A percentile compares a stretch with the other conserved stretches of the same genome.
Conservation (phyloP, 768 basidiomycete species). For the Kwoniella pini region DNA sequence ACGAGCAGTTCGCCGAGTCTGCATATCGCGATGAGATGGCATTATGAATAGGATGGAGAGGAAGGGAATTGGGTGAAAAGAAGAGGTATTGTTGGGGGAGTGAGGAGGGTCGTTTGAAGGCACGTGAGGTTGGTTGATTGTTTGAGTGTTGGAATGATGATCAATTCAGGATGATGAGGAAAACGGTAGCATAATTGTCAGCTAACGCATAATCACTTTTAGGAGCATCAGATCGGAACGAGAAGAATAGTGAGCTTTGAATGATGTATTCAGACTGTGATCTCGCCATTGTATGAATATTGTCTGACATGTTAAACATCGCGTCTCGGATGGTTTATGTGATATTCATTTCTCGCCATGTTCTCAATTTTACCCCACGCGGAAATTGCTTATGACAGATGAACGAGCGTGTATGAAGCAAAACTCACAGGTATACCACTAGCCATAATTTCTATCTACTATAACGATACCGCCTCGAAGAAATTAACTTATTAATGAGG, state of each 20-base stretch:
- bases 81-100: too few relatives aligned
- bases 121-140: too few relatives aligned
- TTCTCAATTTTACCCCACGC: constrained; percentile 14
- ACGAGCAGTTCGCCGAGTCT: constrained; percentile 41
- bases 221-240: too few relatives aligned
- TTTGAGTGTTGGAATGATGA: too few relatives aligned
- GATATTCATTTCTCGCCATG: constrained; percentile 11
- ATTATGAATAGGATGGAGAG: background rate
- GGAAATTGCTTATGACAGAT: background rate
- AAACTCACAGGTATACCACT: constrained; percentile 41
- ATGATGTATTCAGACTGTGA: constrained; percentile 11
- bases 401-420: background rate
- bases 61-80: background rate
- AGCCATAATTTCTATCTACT: constrained; percentile 24
- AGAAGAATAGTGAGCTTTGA: background rate
- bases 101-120: too few relatives aligned
- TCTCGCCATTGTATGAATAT: constrained; percentile 10
- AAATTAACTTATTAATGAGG: background rate
- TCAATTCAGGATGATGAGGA: constrained; percentile 1
- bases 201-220: too few relatives aligned
- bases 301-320: constrained; percentile 22
- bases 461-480: background rate
- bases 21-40: constrained; percentile 10
- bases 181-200: background rate
- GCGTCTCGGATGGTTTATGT: constrained; percentile 16